Conservation (phyloP, 106 monocot genomes). For the Apostasia ramifera region DNA sequence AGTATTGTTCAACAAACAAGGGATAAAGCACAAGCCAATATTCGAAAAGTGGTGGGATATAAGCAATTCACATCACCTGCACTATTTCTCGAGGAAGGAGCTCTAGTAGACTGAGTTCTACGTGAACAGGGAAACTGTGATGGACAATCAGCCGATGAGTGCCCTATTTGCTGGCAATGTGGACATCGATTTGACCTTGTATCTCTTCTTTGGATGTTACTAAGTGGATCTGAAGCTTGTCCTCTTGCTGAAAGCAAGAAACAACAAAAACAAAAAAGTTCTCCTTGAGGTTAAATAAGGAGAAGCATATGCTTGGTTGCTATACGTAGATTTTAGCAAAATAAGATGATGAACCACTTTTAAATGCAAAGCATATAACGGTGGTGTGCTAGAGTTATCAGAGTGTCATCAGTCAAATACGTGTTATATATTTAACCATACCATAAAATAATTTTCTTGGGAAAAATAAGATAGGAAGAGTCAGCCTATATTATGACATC, state of each 20-base stretch:
- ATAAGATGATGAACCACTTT: neutral
- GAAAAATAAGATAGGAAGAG: no score
- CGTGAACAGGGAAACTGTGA: conserved; percentile 22
- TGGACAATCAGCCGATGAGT: conserved; percentile 44
- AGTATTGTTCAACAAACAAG: no score
- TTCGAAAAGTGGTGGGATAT: neutral
- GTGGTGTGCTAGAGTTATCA: neutral
- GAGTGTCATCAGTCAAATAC: no score
- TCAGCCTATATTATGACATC: no score
- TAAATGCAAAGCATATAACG: neutral
- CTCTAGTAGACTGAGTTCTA: conserved; percentile 22
- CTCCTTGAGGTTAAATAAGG: no score
- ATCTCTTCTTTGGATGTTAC: conserved; percentile 24
- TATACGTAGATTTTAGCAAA: no score
- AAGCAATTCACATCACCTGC: conserved; percentile 20
- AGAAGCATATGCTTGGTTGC: no score
- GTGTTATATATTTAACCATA: no score
- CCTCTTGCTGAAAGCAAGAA: conserved; percentile 44
- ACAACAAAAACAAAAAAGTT: neutral
- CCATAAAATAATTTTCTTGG: no score
- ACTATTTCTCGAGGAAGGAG: conserved; percentile 29
- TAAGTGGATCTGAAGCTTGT: conserved; percentile 30
- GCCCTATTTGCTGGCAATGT: conserved; percentile 44
- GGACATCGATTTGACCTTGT: conserved; percentile 24
- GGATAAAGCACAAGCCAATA: neutral